Conservation (phyloP, 257 asterid genomes). For the Coffea eugenioides region DNA sequence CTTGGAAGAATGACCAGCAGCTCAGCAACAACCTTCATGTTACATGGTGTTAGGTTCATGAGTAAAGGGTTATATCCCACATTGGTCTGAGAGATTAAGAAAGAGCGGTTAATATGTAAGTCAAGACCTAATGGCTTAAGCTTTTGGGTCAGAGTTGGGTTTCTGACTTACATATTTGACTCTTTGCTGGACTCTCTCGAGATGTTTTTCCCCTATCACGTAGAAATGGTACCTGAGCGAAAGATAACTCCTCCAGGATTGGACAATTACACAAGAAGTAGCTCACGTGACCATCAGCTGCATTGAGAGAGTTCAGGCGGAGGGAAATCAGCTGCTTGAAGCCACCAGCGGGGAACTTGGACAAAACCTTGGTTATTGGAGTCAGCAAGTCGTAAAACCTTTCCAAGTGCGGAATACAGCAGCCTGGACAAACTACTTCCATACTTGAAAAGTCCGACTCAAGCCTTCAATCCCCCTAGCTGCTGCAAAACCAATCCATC, state of each 20-base stretch:
- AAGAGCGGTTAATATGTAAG: too few species aligned
- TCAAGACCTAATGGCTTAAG: too few species aligned
- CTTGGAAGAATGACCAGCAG: not conserved
- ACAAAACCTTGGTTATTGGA: not conserved
- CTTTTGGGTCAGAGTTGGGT: too few species aligned
- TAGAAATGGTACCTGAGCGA: not conserved
- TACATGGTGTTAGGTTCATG: too few species aligned
- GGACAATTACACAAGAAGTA: not conserved
- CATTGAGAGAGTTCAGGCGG: not conserved
- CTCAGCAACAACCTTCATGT: not conserved
- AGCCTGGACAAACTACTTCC: too few species aligned
- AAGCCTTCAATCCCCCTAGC: not conserved
- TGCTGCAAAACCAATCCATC: not conserved
- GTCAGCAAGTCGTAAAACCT: not conserved
- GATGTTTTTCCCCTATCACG: too few species aligned
- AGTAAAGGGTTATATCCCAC: too few species aligned
- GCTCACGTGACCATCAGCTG: not conserved
- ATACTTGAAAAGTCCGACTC: not conserved
- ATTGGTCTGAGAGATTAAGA: too few species aligned
- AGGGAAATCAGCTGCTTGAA: not conserved
- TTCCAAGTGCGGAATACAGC: not conserved
- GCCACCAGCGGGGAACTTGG: not conserved
- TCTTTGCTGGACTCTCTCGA: too few species aligned
- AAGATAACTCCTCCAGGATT: not conserved
- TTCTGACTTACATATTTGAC: too few species aligned